Base-by-base conservation (phyloP, 1,139 yeast genomes). In the Waltiozyma sp. region DNA sequence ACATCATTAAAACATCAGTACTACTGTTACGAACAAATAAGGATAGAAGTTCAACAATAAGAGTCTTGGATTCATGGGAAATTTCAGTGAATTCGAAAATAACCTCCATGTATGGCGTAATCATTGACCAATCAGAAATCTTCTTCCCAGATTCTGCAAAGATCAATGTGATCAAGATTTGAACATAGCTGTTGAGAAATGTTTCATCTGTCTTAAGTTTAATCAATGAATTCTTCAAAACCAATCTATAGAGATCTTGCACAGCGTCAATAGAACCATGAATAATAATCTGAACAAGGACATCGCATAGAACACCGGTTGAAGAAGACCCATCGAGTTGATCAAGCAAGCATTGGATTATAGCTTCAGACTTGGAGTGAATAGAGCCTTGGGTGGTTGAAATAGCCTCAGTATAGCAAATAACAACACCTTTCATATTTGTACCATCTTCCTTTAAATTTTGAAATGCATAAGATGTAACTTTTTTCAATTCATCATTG, bases 91-190 rank as follows among this genome's bases (percentile, higher is more conserved):
- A 13, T 9, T 13, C n/a, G 16, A 35, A 35, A 14, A 35, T 10
- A 35, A 19, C 54, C 43, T 47, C n/a, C 39, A 48, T 3, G 37
- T 43, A 23, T 47, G 44, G 7, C 0, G 46, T 41, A 11, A 53
- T 41, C 4, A 42, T 18, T 2, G 40, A 24, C 69, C 69, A 65
- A 46, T 67, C 61, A 2, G 66, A 56, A 8, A 80, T 69, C 53
- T 78, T 80, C 47, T 63, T 70, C 52, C 91, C 91, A 36, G 86
- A 77, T 47, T 81, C 88, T 1, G 84, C 77, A 60, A 80, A 82
- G 0, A 70, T 57, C 41, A 80, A 56, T 0, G 79, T 61, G 1
- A 71, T 59, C 38, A 69, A 43, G 3, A 69, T 44, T 48, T 63
- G 65, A 6, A 55, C 15, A 38, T 49, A 49, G 31, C 49, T 46